Percentiles rank a stretch among this genome's conserved stretches.
phyloP scores from a whole-genome alignment of 257 asterid species.

The Cinchona pubescens region DNA sequence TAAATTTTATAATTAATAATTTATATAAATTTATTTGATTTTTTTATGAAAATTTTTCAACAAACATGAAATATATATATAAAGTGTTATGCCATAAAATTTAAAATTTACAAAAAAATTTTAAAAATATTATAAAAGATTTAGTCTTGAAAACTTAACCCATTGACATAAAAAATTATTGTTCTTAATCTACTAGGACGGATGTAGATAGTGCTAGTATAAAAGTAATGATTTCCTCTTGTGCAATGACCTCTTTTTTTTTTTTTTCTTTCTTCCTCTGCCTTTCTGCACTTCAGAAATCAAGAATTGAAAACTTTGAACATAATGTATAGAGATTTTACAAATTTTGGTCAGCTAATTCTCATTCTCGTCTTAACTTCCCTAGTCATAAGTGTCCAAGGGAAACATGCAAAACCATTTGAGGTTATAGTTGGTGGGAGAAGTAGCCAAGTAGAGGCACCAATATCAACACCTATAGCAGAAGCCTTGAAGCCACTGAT shows the following conservation, averaged over 20 bases:
- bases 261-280: neutral
- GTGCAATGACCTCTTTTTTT: neutral
- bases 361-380: conserved; percentile 14
- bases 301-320: neutral
- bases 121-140: too few species aligned
- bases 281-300: neutral
- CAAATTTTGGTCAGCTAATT: neutral
- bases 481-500: conserved; percentile 20
- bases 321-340: neutral
- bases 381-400: conserved; percentile 8
- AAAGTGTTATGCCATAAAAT: too few species aligned
- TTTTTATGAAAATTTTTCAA: too few species aligned
- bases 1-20: too few species aligned
- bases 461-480: conserved; percentile 7
- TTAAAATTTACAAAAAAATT: too few species aligned
- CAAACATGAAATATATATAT: too few species aligned
- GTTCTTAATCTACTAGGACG: too few species aligned
- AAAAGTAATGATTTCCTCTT: neutral
- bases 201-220: neutral
- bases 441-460: conserved; percentile 4
- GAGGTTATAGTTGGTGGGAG: neutral
- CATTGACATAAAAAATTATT: too few species aligned
- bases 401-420: conserved; percentile 11
- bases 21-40: too few species aligned
- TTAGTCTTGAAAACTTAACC: too few species aligned